Conservation (phyloP, 2,329 filamentous ascomycete genomes). For the Fusarium circinatum region DNA sequence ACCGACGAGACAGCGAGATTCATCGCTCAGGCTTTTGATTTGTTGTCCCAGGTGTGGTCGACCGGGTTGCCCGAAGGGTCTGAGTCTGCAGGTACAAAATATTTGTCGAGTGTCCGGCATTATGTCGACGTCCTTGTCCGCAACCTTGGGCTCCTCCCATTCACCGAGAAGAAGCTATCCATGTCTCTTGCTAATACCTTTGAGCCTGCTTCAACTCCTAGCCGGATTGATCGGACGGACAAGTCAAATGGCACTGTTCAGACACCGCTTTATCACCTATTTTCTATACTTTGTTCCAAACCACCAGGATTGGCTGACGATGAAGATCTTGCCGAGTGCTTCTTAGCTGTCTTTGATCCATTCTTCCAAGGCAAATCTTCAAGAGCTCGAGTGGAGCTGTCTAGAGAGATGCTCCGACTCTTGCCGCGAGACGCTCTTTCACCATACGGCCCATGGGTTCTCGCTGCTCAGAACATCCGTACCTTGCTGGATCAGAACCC, state of each 20-base stretch:
- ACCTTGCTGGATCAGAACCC: conserved; percentile 52
- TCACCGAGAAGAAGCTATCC: conserved; percentile 69
- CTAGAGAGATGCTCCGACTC: conserved; percentile 62
- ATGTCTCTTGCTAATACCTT: conserved; percentile 66
- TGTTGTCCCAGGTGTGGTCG: conserved; percentile 76
- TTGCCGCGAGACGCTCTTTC: conserved; percentile 57
- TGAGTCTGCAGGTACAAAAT: conserved; percentile 57
- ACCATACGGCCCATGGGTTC: conserved; percentile 62
- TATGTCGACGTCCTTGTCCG: conserved; percentile 61
- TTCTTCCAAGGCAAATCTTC: conserved; percentile 65
- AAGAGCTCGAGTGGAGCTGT: conserved; percentile 58
- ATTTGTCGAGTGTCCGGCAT: conserved; percentile 64
- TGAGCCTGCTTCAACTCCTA: conserved; percentile 72
- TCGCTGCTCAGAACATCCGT: conserved; percentile 59
- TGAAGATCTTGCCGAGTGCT: conserved; percentile 56
- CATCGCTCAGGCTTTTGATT: conserved; percentile 75
- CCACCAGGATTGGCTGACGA: conserved; percentile 61
- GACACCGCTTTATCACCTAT: conserved; percentile 73
- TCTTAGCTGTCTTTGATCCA: conserved; percentile 64
- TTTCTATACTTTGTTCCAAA: conserved; percentile 66
- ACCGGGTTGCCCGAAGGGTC: conserved; percentile 53
- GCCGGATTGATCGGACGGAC: conserved; percentile 63
- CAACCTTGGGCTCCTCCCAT: conserved; percentile 67
- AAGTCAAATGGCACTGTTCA: conserved; percentile 63
- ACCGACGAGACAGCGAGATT: conserved; percentile 85